Evolutionary conservation across 306 rosid species (phyloP), one percentile per base, ranked within the genome.

Genomic region (Corylus avellana): DNA sequence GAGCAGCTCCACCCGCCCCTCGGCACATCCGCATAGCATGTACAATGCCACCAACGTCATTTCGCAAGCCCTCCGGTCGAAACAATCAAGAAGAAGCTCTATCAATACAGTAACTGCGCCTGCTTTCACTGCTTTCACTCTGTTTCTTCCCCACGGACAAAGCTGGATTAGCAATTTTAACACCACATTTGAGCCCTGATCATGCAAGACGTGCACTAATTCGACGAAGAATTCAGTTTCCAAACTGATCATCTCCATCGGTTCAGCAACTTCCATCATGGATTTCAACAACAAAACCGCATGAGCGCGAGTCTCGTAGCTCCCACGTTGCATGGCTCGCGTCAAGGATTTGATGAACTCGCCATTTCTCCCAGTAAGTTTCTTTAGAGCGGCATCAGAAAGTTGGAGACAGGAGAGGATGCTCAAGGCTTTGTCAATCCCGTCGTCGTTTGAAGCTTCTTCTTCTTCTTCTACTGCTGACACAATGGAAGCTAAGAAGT

Each of bases 1-100:
- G 63, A 94, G 17, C 25, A 94, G 57, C 74, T 89, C 92, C 4
- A 91, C 96, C 0, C 98, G 80, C 2, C 97, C 98, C 32, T 94
- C 97, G 0, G 98, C 98, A 13, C 91, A 80, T 37, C 90, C 87
- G 35, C 97, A 91, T 0, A 87, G 37, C 48, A 70, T 77, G 79
- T 94, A 97, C 81, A 91, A 58, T 4, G 78, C 63, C 56, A 84
- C 77, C 7, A 94, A 53, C 62, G 84, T 61, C 98, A 94, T 88
- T 68, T 94, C 98, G 8, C 83, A 80, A 0, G 68, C 73, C 44
- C 94, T 89, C 27, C 86, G 80, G 0, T 91, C 97, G 3, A 79
- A 74, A 3, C 76, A 32, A 8, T 92, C 89, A 0, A 94, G 82
- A 7, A 94, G 89, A 42, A 90, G 78, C 51, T 94, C 97, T 2